Conservation (phyloP, 805 yeast genomes). For the Starmerella bombicola region DNA sequence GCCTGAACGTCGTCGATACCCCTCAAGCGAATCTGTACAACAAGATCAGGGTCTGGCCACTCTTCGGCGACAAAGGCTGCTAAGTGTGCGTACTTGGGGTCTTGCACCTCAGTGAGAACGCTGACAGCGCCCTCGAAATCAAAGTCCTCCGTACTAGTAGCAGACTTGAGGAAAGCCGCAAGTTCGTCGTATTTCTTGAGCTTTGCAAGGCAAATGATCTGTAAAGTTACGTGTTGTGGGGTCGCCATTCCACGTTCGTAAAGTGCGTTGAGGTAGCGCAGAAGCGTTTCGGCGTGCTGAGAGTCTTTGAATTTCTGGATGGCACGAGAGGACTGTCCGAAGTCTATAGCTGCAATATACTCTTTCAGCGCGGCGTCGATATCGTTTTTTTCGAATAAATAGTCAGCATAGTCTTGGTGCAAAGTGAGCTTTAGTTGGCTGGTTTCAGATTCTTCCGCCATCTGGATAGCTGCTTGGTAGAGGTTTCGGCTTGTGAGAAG, state of each 20-base stretch:
- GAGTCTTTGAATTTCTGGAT: slow-evolving; percentile 71
- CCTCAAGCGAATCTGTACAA: slow-evolving; percentile 60
- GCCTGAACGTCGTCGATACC: slow-evolving; percentile 49
- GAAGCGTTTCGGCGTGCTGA: slow-evolving; percentile 51
- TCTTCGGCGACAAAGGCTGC: slow-evolving; percentile 60
- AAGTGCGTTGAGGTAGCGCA: slow-evolving; percentile 51
- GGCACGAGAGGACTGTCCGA: slow-evolving; percentile 58
- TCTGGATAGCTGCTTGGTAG: slow-evolving; percentile 55
- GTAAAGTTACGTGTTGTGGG: slow-evolving; percentile 70
- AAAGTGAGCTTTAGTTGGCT: slow-evolving; percentile 18
- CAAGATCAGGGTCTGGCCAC: slow-evolving; percentile 58
- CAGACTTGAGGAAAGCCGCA: slow-evolving; percentile 40
- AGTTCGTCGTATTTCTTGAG: slow-evolving; percentile 49
- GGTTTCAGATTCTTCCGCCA: slow-evolving; percentile 34
- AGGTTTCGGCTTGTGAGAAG: slow-evolving; percentile 57
- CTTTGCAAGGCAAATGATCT: slow-evolving; percentile 70
- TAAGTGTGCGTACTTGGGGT: slow-evolving; percentile 51
- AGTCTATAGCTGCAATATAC: slow-evolving; percentile 46
- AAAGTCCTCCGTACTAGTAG: slow-evolving; percentile 34
- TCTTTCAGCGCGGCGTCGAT: slow-evolving; percentile 60
- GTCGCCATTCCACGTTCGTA: slow-evolving; percentile 44
- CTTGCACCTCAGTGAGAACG: slow-evolving; percentile 42
- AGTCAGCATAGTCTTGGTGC: slow-evolving; percentile 55
- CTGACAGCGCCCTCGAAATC: slow-evolving; percentile 57
- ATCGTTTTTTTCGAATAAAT: slow-evolving; percentile 52